These are phyloP conservation scores for Lonicera japonica DNA, from an alignment of 129 eudicot genomes.

Conservation along the genomic window DNA sequence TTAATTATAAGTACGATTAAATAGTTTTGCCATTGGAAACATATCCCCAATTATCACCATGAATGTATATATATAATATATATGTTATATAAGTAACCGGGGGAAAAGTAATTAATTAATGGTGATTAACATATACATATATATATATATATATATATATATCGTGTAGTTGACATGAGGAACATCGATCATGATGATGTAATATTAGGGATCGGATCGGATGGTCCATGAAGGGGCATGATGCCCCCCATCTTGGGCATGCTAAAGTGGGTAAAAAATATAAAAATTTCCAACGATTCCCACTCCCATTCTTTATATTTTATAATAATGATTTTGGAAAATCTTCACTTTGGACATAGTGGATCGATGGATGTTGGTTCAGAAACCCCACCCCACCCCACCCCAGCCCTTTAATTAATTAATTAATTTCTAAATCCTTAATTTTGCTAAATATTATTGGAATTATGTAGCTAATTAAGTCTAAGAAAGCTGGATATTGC, in stretches of 20 bases:
- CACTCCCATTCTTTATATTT: background rate
- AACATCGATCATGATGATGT: constrained; percentile 40
- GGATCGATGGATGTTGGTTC: background rate
- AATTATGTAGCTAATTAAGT: background rate
- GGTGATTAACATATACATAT: no score
- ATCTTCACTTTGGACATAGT: constrained; percentile 9
- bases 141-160: no score
- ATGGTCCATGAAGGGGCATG: constrained; percentile 14
- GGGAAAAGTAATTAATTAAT: no score
- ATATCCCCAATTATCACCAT: no score
- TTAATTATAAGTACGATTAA: no score
- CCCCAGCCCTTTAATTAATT: no score
- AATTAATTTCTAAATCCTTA: no score
- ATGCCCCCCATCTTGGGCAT: constrained; percentile 7
- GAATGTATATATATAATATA: no score
- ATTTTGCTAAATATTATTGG: no score
- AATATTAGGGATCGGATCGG: constrained; percentile 5
- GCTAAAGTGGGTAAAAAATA: background rate
- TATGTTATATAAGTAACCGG: no score
- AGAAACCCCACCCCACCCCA: no score
- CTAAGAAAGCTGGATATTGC: constrained; percentile 24
- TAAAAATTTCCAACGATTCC: constrained; percentile 6
- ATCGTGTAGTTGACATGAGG: constrained; percentile 20
- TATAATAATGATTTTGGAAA: constrained; percentile 10
- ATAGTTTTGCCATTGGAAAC: no score